Base-by-base conservation (phyloP, 1,284 basidiomycete genomes). In the Trametes sp. region DNA sequence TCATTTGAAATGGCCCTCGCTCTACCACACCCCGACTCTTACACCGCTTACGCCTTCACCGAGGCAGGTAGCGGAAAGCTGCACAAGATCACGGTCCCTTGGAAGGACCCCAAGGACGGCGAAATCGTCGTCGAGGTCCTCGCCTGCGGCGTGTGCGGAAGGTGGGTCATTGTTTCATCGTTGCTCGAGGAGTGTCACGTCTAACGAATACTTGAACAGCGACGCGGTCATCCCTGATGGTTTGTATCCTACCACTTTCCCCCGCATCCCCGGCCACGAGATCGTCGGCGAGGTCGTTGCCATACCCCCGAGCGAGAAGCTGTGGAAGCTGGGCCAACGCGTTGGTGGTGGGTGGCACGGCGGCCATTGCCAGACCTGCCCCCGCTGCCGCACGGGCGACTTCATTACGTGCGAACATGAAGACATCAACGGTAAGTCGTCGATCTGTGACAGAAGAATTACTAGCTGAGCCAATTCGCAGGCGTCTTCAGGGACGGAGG, bases 271-370 rank as follows among this genome's bases (percentile, higher is more conserved):
- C 0, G 72, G 73, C 2, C 73, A 75, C 54, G 73, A 75, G 50
- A 65, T 74, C 31, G 48, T 72, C 33, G 74, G 73, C n/a, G 71
- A 73, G 16, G 65, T 73, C 21, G 71, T 72, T 10, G 68, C 70
- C 10, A 51, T 73, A 21, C 64, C 63, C 1, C 29, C 65, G 1
- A 54, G 51, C n/a, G 71, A 71, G 57, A 61, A 31, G 26, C 21
- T 45, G 7, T 73, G 66, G 67, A 75, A 70, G 61, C 46, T 73
- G 44, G 74, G 73, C 8, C 67, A 73, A 28, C 69, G 69, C 28
- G 71, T 75, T n/a, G 72, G 73, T 19, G 62, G 64, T 4, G 70
- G 68, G 4, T 74, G 72, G 72, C 69, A 73, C 31, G 70, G 70
- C 19, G 72, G 72, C 2, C 69, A 72, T n/a, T 74, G 74, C 62